phyloP scores from a whole-genome alignment of 2,329 filamentous ascomycete species.

The Nigrograna mackinnonii region DNA sequence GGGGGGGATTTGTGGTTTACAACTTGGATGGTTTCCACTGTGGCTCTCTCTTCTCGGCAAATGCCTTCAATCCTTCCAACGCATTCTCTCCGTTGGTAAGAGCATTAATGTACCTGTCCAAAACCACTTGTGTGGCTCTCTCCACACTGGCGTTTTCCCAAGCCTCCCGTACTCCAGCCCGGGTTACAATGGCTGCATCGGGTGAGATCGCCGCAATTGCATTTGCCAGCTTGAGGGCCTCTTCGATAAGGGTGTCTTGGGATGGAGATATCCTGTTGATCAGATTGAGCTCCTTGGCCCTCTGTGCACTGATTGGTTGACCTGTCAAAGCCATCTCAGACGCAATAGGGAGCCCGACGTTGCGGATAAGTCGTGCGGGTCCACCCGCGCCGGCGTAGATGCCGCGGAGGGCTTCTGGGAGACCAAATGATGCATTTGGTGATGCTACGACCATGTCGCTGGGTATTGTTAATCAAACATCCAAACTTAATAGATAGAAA shows the following conservation, averaged over 20 bases:
- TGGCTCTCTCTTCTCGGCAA: conserved; percentile 55
- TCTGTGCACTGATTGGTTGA: conserved; percentile 48
- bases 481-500: background rate
- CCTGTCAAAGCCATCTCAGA: conserved; percentile 56
- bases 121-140: conserved; percentile 45
- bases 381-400: conserved; percentile 58
- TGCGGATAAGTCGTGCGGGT: conserved; percentile 55
- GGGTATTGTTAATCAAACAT: conserved; percentile 16
- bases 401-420: conserved; percentile 60
- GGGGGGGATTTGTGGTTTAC: too few species aligned
- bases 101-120: conserved; percentile 45
- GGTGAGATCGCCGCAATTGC: conserved; percentile 40
- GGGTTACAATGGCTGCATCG: conserved; percentile 41
- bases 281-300: conserved; percentile 47
- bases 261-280: conserved; percentile 45
- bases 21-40: conserved; percentile 55
- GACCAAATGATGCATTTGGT: conserved; percentile 54
- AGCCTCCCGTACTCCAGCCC: conserved; percentile 36
- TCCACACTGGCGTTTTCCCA: conserved; percentile 41
- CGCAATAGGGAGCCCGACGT: conserved; percentile 52
- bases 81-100: conserved; percentile 53
- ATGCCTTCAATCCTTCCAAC: conserved; percentile 55
- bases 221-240: conserved; percentile 40
- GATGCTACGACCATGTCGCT: conserved; percentile 59
- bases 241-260: conserved; percentile 35